Evolutionary conservation across 208 protist genomes (phyloP).

Genomic region (Polymyxa betae): DNA sequence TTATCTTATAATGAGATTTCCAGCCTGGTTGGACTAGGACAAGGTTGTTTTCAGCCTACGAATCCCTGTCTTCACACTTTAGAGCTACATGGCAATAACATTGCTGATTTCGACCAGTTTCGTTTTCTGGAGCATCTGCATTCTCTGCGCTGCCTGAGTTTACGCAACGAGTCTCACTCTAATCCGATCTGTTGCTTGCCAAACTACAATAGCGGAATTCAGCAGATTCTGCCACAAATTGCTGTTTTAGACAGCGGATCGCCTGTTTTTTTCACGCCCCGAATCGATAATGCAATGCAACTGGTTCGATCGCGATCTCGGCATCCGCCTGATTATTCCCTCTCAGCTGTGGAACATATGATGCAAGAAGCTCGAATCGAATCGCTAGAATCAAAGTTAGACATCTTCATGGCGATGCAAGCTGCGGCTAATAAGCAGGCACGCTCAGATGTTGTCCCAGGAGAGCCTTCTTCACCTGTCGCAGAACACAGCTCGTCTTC

Average conservation of each 20-base stretch:
- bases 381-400: slow-evolving; percentile 17
- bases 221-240: not conserved
- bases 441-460: too few relatives aligned
- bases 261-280: not conserved
- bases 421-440: not conserved
- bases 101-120: not conserved
- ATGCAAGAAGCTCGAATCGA: slow-evolving; percentile 20
- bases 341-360: not conserved
- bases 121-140: not conserved
- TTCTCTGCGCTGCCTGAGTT: not conserved
- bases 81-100: not conserved
- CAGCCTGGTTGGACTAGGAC: not conserved
- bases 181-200: not conserved
- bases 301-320: not conserved
- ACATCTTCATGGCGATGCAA: not conserved
- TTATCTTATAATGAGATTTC: slow-evolving; percentile 11
- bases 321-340: not conserved
- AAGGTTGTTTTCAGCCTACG: not conserved
- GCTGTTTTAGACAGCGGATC: not conserved
- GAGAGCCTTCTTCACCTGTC: too few relatives aligned
- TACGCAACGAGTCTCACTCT: not conserved
- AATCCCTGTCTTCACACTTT: slow-evolving; percentile 12
- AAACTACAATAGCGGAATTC: not conserved
- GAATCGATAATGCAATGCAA: slow-evolving; percentile 24
- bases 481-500: too few relatives aligned